phyloP scores from a whole-genome alignment of 108 stramenopile genomes.

The Schizochytrium sp. region DNA sequence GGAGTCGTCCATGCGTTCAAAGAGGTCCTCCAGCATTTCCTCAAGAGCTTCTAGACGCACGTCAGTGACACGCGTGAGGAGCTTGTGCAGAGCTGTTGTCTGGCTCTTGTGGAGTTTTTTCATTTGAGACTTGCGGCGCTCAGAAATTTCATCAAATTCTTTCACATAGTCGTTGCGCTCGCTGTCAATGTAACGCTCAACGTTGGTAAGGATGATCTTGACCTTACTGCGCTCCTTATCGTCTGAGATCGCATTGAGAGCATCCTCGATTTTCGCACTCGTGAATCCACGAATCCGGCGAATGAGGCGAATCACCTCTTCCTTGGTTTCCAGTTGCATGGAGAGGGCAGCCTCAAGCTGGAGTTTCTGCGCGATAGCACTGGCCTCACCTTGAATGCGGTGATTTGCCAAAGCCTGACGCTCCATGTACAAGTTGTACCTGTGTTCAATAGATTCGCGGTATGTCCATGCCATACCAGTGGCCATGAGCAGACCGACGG shows the following conservation, averaged over 20 bases:
- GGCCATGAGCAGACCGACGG: constrained; percentile 5
- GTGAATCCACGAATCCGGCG: not conserved
- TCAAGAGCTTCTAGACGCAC: constrained; percentile 54
- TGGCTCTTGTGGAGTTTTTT: not conserved
- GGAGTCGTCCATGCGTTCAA: constrained; percentile 43
- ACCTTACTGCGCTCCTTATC: constrained; percentile 19
- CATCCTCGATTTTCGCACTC: not conserved
- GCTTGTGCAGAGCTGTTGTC: constrained; percentile 36
- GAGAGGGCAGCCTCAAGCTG: constrained; percentile 52
- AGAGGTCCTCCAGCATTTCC: constrained; percentile 57
- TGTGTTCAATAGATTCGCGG: constrained; percentile 2
- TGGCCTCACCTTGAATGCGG: not conserved
- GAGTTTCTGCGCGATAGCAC: not conserved
- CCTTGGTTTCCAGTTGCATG: not conserved
- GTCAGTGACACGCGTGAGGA: constrained; percentile 21
- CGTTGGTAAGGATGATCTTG: not conserved
- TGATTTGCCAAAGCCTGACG: not conserved
- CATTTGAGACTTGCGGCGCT: not conserved
- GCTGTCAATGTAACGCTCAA: constrained; percentile 34
- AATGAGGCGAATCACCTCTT: constrained; percentile 46
- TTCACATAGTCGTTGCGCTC: constrained; percentile 32
- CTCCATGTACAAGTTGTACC: constrained; percentile 49
- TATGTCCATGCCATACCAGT: constrained; percentile 5
- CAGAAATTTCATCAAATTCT: constrained; percentile 10
- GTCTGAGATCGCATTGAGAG: not conserved